Evolutionary conservation across 2,329 filamentous ascomycete genomes (phyloP).

Genomic region (Hypoxylon sp.): DNA sequence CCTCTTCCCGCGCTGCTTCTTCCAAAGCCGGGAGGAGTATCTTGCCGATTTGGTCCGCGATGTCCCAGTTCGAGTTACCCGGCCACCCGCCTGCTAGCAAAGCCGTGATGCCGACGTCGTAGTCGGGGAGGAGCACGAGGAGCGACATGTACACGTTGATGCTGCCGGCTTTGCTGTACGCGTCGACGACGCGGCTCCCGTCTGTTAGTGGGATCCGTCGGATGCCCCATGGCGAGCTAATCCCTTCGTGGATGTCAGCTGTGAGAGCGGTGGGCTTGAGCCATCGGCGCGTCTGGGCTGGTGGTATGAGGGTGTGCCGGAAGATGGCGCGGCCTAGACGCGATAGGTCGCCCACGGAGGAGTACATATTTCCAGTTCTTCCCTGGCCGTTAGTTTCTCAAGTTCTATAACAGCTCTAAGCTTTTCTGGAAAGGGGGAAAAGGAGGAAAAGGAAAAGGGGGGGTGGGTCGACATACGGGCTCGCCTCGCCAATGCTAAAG

Average conservation of each 20-base stretch:
- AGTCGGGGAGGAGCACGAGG: constrained; percentile 51
- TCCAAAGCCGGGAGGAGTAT: constrained; percentile 50
- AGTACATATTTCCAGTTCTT: constrained; percentile 62
- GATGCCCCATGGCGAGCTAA: constrained; percentile 63
- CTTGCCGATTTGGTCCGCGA: constrained; percentile 49
- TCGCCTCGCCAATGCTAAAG: constrained; percentile 57
- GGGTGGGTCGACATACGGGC: constrained; percentile 55
- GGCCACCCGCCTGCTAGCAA: constrained; percentile 51
- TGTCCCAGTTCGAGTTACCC: constrained; percentile 52
- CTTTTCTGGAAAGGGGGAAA: background rate
- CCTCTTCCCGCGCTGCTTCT: constrained; percentile 46
- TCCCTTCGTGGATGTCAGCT: constrained; percentile 56
- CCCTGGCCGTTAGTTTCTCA: background rate
- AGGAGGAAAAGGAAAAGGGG: background rate
- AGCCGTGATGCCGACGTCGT: constrained; percentile 49
- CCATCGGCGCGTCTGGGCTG: constrained; percentile 60
- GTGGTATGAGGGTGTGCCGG: constrained; percentile 55
- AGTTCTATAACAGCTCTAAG: too few species aligned
- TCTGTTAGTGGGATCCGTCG: constrained; percentile 52
- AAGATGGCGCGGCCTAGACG: constrained; percentile 62
- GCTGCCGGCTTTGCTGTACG: constrained; percentile 52
- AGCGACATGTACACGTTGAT: constrained; percentile 52
- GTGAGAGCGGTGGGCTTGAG: constrained; percentile 59
- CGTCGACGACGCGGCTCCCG: constrained; percentile 50
- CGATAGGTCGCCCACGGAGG: constrained; percentile 60